Base-by-base conservation (phyloP, 2,329 filamentous ascomycete species). In the Peltaster fructicola region DNA sequence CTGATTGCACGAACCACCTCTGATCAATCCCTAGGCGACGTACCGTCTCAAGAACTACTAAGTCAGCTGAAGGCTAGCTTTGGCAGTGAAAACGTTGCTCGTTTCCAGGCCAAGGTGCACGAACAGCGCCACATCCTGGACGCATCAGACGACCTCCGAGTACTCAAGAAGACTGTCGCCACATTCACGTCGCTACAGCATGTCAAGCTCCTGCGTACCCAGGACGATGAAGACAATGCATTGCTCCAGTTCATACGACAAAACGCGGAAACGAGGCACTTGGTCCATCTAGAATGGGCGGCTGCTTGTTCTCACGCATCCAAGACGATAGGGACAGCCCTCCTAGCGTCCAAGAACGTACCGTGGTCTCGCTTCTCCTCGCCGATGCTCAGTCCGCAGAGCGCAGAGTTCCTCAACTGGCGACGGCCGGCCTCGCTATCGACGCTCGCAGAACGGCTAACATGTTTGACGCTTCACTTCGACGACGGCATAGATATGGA, bases 391-490 rank as follows among this genome's bases (percentile, higher is more conserved):
- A 70, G 66, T 35, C 65, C 68, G 0, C 59, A 65, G 32, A 65
- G 64, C 31, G 65, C 65, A 3, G 45, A 66, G 8, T 54, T 56
- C 7, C 52, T 72, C 8, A 51, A 58, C 16, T 46, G 52, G 17
- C 50, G 54, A 6, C 58, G 60, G 1, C 53, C 59, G 3, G 47
- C 50, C 7, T 58, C 54, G 1, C 47, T 72, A 14, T 50, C 57
- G 3, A 52, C 54, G 3, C 48, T 72, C 17, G 68, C 63, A 4
- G 54, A 56, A 31, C 57, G 64, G n/a, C 48, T 75, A 20, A 68
- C 63, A 8, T 68, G 66, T 38, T 50, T 76, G 10, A 68, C 73
- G 34, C 47, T 76, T 13, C 68, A 71, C 36, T 73, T 73, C 36
- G 66, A 68, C 33, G 65, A 69, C 23, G 55, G 56, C 13, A 50